These are phyloP conservation scores for Stephanodiscus minutulus DNA, from an alignment of 108 stramenopile genomes.

Conservation along the genomic window DNA sequence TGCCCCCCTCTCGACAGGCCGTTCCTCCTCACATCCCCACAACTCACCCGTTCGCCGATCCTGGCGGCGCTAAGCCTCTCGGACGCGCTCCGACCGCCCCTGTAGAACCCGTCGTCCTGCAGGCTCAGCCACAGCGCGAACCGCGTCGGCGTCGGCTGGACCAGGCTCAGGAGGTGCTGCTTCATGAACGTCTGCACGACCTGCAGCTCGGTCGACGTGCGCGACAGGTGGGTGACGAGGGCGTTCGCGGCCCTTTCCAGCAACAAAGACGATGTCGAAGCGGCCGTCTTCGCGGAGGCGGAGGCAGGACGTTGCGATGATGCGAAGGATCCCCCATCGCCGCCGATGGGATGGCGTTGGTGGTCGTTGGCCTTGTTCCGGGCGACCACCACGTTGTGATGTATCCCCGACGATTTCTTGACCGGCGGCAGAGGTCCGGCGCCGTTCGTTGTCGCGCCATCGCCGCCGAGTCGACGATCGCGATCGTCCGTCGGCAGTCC, in stretches of 20 bases:
- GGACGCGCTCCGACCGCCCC: constrained; percentile 80
- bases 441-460: background rate
- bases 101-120: constrained; percentile 84
- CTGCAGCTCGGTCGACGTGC: constrained; percentile 47
- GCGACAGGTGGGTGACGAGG: constrained; percentile 13
- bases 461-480: background rate
- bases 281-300: background rate
- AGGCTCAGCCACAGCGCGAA: constrained; percentile 89
- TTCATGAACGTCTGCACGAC: constrained; percentile 67
- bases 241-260: constrained; percentile 1
- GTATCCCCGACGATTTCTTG: constrained; percentile 9
- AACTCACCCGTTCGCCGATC: constrained; percentile 90
- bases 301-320: background rate
- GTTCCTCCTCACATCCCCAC: background rate
- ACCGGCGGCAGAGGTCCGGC: background rate
- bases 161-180: constrained; percentile 77
- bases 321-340: background rate
- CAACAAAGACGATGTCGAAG: background rate
- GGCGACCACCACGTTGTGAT: constrained; percentile 17
- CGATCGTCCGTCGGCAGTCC: too few species aligned
- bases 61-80: constrained; percentile 88
- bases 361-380: background rate
- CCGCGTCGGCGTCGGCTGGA: constrained; percentile 67
- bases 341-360: background rate
- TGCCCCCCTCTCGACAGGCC: too few species aligned